These are phyloP conservation scores for Apiospora malaysiana DNA, from an alignment of 2,329 filamentous ascomycete genomes.

Conservation along the genomic window DNA sequence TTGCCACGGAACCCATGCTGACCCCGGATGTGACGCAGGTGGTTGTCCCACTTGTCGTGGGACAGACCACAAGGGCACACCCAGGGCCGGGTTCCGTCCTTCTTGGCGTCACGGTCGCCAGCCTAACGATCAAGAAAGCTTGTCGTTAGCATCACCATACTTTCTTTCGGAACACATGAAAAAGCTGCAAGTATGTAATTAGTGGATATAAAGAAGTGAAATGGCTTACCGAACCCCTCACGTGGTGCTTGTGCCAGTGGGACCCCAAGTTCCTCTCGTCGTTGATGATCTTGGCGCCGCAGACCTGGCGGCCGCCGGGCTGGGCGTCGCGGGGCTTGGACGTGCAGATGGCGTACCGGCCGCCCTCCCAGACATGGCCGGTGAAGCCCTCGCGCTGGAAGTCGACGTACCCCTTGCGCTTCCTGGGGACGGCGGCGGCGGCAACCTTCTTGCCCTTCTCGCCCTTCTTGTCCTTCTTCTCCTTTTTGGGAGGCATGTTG, in stretches of 20 bases:
- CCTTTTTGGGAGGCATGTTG: background rate
- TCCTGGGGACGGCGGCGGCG: no score
- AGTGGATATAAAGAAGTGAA: background rate
- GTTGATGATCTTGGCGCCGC: background rate
- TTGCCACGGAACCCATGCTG: background rate
- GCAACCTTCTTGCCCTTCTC: no score
- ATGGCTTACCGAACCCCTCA: background rate
- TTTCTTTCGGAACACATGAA: no score
- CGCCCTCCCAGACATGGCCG: no score
- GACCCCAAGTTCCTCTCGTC: background rate
- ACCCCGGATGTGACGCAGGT: background rate
- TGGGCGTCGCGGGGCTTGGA: no score
- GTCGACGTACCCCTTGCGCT: constrained; percentile 5
- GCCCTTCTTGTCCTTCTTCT: background rate
- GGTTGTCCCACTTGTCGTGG: background rate
- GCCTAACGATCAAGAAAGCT: no score
- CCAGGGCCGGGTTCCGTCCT: background rate
- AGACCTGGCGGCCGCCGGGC: background rate
- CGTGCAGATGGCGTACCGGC: no score
- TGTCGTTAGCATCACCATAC: no score
- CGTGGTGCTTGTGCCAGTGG: background rate
- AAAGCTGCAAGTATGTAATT: background rate
- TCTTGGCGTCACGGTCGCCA: background rate
- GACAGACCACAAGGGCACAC: background rate
- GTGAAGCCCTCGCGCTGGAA: background rate